Evolutionary conservation across 2,329 filamentous ascomycete species (phyloP).

Genomic region (Fonsecaea pedrosoi): DNA sequence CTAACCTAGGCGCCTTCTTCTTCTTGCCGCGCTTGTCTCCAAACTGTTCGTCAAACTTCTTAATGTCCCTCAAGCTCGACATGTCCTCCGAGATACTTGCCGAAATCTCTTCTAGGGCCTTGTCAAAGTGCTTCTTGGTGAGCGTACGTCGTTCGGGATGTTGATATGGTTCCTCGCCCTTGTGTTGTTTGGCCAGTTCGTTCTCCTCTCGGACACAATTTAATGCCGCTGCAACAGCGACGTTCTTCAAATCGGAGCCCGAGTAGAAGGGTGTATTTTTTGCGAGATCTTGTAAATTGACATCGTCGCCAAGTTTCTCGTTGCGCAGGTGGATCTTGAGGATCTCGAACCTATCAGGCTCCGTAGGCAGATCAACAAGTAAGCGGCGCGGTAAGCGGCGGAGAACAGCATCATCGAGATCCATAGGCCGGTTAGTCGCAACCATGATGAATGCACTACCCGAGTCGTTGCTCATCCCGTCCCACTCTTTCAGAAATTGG

Average conservation of each 20-base stretch:
- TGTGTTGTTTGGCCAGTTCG: slow-evolving; percentile 41
- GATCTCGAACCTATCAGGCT: slow-evolving; percentile 55
- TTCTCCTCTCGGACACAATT: slow-evolving; percentile 58
- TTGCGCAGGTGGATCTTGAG: slow-evolving; percentile 58
- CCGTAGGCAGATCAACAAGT: slow-evolving; percentile 57
- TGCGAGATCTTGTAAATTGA: slow-evolving; percentile 53
- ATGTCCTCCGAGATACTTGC: slow-evolving; percentile 95
- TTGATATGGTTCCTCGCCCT: slow-evolving; percentile 52
- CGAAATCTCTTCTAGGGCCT: slow-evolving; percentile 84
- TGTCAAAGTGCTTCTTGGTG: slow-evolving; percentile 75
- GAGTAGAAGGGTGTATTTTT: slow-evolving; percentile 57
- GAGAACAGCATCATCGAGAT: slow-evolving; percentile 72
- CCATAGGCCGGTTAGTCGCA: slow-evolving; percentile 92
- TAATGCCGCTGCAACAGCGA: slow-evolving; percentile 58
- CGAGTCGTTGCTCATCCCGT: slow-evolving; percentile 80
- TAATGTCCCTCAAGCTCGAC: slow-evolving; percentile 80
- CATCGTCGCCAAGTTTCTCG: slow-evolving; percentile 51
- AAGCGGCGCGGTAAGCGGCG: slow-evolving; percentile 58
- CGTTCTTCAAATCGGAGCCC: slow-evolving; percentile 60
- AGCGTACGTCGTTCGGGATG: slow-evolving; percentile 75
- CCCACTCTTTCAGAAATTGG: slow-evolving; percentile 96
- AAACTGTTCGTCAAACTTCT: slow-evolving; percentile 95
- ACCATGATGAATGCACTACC: slow-evolving; percentile 89
- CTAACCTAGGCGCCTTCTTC: slow-evolving; percentile 63
- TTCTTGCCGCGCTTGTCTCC: slow-evolving; percentile 76